Evolutionary conservation across 768 basidiomycete genomes (phyloP), one percentile per base, ranked within the genome.

Genomic region (Leccinum uliginosum): DNA sequence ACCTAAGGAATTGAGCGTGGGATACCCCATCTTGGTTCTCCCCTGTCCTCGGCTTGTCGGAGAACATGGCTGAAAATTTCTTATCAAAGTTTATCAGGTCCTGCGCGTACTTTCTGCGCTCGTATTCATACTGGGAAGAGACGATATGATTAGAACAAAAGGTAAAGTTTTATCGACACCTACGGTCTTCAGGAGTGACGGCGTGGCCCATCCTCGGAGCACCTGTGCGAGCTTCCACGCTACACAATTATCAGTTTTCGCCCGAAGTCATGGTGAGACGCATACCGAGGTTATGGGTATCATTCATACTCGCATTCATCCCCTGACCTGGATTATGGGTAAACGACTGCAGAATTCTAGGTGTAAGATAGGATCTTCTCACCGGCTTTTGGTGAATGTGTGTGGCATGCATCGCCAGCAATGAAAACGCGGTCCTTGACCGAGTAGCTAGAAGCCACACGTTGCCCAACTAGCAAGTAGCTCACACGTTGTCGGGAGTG

Each of bases 71-170:
- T 4, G 84, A 75, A 61, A 82, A 84, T 59, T 84, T 68, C 60
- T 80, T 81, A 70, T 89, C 87, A 61, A 86, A 87, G 50, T 78
- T 62, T 58, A 89, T 89, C 54, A 90, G 76, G 57, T 87, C 84
- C 67, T 84, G 77, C 0, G 87, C 87, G 57, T 79, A 86, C 59
- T 79, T 80, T 50, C 81, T 76, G 24, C 89, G 76, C 64, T 91
- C 89, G 23, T 72, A 58, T 65, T 88, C 84, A 62, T 88, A 88
- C 85, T 87, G 48, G 23, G 29, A 17, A 17, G 23, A 34, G 19
- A 45, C 3, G 12, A 24, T 32, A 19, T 54, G 17, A 8, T 40
- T 54, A 23, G 4, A 21, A 51, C 35, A n/a, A 19, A 50, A 40
- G 14, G 11, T 27, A 8, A 12, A 24, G 10, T 52, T 7, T 9